Evolutionary conservation across 2,329 filamentous ascomycete species (phyloP).

Genomic region (Aspergillus sp.): DNA sequence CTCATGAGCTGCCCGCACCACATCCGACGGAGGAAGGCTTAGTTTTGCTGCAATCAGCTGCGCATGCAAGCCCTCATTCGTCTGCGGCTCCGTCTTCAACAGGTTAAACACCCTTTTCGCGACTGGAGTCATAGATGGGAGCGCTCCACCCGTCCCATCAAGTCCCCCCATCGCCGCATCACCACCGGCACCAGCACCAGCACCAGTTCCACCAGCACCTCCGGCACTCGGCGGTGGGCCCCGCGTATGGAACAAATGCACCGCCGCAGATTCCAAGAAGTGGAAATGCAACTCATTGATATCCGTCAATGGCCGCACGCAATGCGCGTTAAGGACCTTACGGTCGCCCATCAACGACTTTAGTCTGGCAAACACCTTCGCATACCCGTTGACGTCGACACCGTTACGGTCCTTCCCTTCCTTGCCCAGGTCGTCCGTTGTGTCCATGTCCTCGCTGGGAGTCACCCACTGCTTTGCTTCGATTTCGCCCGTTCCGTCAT

Average conservation of each 20-base stretch:
- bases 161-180: conserved; percentile 33
- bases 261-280: conserved; percentile 82
- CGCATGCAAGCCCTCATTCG: conserved; percentile 80
- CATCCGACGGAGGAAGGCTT: conserved; percentile 67
- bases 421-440: conserved; percentile 28
- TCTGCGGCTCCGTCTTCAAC: conserved; percentile 66
- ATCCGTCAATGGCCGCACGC: conserved; percentile 76
- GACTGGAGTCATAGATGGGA: conserved; percentile 48
- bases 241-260: conserved; percentile 79
- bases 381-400: conserved; percentile 72
- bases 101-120: conserved; percentile 72
- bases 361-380: conserved; percentile 80
- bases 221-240: conserved; percentile 59
- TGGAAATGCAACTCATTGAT: conserved; percentile 94
- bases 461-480: conserved; percentile 63
- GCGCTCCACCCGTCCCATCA: conserved; percentile 16
- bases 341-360: conserved; percentile 77
- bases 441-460: conserved; percentile 47
- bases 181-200: conserved; percentile 25
- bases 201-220: conserved; percentile 45
- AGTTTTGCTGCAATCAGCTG: conserved; percentile 70
- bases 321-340: conserved; percentile 75
- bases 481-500: conserved; percentile 89
- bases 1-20: conserved; percentile 78
- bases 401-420: conserved; percentile 41